Evolutionary conservation across 1,139 yeast genomes (phyloP).

Genomic region (Meyerozyma carpophila): DNA sequence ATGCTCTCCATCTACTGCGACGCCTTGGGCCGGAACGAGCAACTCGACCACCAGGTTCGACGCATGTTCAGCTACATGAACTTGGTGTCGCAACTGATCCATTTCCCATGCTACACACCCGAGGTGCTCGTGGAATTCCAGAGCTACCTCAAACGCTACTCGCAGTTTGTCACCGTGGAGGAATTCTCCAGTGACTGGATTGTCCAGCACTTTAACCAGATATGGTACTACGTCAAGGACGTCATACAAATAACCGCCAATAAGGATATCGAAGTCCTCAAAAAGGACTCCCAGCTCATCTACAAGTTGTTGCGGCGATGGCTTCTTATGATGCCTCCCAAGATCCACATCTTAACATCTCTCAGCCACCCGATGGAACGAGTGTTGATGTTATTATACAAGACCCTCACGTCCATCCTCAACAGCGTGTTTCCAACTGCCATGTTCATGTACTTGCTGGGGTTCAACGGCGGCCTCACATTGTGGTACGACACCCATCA

Average conservation of each 20-base stretch:
- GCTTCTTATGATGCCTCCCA: conserved; percentile 22
- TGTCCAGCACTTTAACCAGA: background rate
- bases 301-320: conserved; percentile 21
- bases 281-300: conserved; percentile 9
- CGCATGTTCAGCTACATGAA: conserved; percentile 15
- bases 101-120: conserved; percentile 20
- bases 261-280: conserved; percentile 3
- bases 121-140: conserved; percentile 15
- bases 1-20: conserved; percentile 18
- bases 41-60: conserved; percentile 10
- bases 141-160: conserved; percentile 2
- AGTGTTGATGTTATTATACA: conserved; percentile 15
- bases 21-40: conserved; percentile 7
- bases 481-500: conserved; percentile 9
- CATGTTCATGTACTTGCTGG: conserved; percentile 18
- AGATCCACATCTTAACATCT: conserved; percentile 10
- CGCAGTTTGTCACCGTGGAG: background rate
- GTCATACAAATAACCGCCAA: background rate
- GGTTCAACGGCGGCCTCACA: conserved; percentile 19
- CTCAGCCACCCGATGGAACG: conserved; percentile 14
- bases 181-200: background rate
- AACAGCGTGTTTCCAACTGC: conserved; percentile 22
- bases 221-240: background rate
- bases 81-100: conserved; percentile 18
- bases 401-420: conserved; percentile 14